phyloP scores from a whole-genome alignment of 2,329 filamentous ascomycete genomes.

The Trichoderma atroviride region DNA sequence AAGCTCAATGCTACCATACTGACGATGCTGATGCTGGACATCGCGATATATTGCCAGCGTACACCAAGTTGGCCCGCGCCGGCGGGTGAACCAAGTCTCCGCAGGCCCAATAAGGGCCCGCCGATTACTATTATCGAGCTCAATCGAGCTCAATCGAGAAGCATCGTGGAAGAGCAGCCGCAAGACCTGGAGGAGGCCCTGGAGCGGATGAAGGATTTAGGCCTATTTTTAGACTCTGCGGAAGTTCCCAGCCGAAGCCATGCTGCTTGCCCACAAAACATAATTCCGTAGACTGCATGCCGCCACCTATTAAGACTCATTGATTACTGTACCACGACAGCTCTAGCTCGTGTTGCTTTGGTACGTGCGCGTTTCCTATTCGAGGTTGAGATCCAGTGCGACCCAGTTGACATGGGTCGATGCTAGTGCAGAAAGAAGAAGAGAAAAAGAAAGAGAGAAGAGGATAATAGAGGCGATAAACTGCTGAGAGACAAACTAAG shows the following conservation, averaged over 20 bases:
- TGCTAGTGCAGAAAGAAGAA: neutral
- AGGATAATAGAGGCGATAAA: neutral
- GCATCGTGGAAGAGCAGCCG: neutral
- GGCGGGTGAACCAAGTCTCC: slow-evolving; percentile 20
- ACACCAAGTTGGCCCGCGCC: slow-evolving; percentile 20
- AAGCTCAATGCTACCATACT: slow-evolving; percentile 5
- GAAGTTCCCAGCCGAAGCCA: neutral
- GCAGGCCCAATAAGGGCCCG: slow-evolving; percentile 24
- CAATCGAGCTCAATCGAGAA: neutral
- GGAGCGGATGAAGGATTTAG: neutral
- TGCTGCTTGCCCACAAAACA: neutral
- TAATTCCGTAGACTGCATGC: neutral
- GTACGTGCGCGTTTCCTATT: slow-evolving; percentile 23
- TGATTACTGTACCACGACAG: neutral
- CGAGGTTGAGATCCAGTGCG: slow-evolving; percentile 1
- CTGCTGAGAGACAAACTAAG: neutral
- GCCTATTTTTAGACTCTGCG: slow-evolving; percentile 16
- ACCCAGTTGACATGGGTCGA: slow-evolving; percentile 6
- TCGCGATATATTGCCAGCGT: slow-evolving; percentile 5
- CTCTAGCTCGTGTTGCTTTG: neutral
- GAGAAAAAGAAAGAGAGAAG: neutral
- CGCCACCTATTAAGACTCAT: neutral
- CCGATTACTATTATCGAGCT: slow-evolving; percentile 5
- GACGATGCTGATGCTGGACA: neutral
- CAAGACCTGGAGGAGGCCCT: neutral